A percentile compares a stretch with the other conserved stretches of the same genome.
phyloP scores from a whole-genome alignment of 257 asterid species.

The Ilex aquifolium region DNA sequence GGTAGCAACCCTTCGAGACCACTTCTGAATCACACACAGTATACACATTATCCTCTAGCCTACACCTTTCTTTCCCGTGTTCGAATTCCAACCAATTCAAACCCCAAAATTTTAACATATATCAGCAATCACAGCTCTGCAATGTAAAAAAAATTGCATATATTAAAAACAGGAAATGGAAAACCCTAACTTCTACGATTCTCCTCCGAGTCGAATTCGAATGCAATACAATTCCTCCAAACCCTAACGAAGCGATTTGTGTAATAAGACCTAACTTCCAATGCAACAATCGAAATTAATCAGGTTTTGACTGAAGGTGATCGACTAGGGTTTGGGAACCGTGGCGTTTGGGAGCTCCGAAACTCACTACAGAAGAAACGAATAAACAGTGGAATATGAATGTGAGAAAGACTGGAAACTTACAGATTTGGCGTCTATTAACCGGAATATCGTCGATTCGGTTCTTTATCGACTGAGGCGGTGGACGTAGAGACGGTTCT shows the following conservation, averaged over 20 bases:
- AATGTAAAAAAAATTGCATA: slow-evolving; percentile 4
- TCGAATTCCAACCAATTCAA: slow-evolving; percentile 7
- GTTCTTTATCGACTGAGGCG: slow-evolving; percentile 19
- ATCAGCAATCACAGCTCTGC: slow-evolving; percentile 14
- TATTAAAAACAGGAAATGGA: no score
- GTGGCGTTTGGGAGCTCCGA: slow-evolving; percentile 35
- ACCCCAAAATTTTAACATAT: slow-evolving; percentile 1
- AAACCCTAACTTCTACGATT: slow-evolving; percentile 3
- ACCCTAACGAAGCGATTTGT: no score
- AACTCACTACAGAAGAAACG: slow-evolving; percentile 59
- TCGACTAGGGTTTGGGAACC: slow-evolving; percentile 26
- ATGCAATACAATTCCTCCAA: no score
- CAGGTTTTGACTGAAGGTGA: slow-evolving; percentile 16
- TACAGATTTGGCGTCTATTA: slow-evolving; percentile 15
- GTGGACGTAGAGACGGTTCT: slow-evolving; percentile 6
- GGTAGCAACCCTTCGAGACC: slow-evolving; percentile 95
- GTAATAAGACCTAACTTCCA: no score
- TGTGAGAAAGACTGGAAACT: slow-evolving; percentile 6
- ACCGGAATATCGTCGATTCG: slow-evolving; percentile 16
- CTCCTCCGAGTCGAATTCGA: neutral
- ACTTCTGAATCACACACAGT: slow-evolving; percentile 94
- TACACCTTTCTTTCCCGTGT: slow-evolving; percentile 44
- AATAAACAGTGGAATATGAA: slow-evolving; percentile 25
- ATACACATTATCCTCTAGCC: slow-evolving; percentile 95
- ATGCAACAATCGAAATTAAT: slow-evolving; percentile 23